Conservation (phyloP, 1,284 basidiomycete species). For the Meira nashicola region DNA sequence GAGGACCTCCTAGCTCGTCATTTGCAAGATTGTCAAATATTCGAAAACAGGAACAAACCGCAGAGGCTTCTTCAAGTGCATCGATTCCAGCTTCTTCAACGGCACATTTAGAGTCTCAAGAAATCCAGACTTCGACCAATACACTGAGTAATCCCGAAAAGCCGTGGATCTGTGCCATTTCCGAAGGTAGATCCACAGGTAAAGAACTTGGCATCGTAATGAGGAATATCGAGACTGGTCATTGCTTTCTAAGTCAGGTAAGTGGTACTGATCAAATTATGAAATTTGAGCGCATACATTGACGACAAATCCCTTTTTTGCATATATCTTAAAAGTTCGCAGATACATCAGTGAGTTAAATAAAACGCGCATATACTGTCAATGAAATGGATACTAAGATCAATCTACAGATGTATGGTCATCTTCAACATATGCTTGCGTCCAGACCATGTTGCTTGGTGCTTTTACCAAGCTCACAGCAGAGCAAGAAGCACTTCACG, state of each 20-base stretch:
- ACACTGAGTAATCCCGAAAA: neutral
- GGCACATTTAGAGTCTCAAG: no score
- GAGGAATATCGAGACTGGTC: conserved; percentile 72
- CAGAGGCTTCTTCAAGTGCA: no score
- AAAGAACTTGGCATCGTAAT: conserved; percentile 80
- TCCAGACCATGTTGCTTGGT: neutral
- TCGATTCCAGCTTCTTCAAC: no score
- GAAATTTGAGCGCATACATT: neutral
- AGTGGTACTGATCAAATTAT: neutral
- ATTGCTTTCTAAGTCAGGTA: conserved; percentile 25
- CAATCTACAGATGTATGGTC: conserved; percentile 59
- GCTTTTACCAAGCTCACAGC: neutral
- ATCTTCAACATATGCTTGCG: neutral
- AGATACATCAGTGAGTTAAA: conserved; percentile 20
- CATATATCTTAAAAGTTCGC: conserved; percentile 58
- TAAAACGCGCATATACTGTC: neutral
- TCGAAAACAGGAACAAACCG: no score
- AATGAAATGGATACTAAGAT: neutral
- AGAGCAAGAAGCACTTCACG: neutral
- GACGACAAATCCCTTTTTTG: neutral
- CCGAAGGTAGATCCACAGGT: conserved; percentile 58
- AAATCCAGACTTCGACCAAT: no score
- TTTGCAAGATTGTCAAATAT: no score
- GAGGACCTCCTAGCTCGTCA: no score
- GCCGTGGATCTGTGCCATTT: conserved; percentile 22